Evolutionary conservation across 1,284 basidiomycete genomes (phyloP).

Genomic region (Marasmius tenuissimus): DNA sequence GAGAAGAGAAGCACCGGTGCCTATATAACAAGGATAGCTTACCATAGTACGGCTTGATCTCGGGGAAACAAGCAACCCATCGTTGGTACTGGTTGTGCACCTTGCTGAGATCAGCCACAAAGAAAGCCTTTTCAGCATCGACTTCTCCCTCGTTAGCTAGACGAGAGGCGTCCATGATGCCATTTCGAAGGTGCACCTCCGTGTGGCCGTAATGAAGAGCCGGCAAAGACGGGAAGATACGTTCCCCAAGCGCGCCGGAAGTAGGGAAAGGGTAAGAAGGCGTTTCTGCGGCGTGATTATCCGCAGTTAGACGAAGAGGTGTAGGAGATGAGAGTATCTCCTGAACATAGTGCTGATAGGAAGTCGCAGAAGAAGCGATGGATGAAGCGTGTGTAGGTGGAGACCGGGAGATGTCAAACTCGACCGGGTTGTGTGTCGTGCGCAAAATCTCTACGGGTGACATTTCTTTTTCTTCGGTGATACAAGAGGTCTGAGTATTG

Average conservation of each 20-base stretch:
- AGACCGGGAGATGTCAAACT: conserved; percentile 32
- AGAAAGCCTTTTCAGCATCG: conserved; percentile 93
- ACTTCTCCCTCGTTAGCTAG: conserved; percentile 51
- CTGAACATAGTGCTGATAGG: not conserved
- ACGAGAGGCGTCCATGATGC: conserved; percentile 64
- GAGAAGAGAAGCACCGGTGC: conserved; percentile 16
- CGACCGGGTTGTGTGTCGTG: conserved; percentile 45
- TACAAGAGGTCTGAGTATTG: not conserved
- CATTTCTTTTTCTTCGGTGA: conserved; percentile 40
- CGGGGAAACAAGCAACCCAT: conserved; percentile 82
- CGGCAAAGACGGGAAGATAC: conserved; percentile 63
- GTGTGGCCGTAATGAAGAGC: conserved; percentile 67
- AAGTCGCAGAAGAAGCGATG: not conserved
- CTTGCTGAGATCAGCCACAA: conserved; percentile 90
- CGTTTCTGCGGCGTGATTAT: conserved; percentile 16
- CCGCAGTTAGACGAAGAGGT: conserved; percentile 28
- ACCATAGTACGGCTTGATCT: conserved; percentile 94
- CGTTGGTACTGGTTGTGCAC: conserved; percentile 87
- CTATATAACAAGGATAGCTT: conserved; percentile 22
- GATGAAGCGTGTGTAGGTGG: not conserved
- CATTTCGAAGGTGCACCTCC: conserved; percentile 69
- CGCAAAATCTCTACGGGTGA: conserved; percentile 57
- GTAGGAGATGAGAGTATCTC: conserved; percentile 31
- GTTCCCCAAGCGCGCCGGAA: conserved; percentile 37
- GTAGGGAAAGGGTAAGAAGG: conserved; percentile 15